Percentiles rank a stretch among this genome's conserved stretches.
phyloP scores from a whole-genome alignment of 495 filamentous ascomycete genomes.

The Viridothelium virens region DNA sequence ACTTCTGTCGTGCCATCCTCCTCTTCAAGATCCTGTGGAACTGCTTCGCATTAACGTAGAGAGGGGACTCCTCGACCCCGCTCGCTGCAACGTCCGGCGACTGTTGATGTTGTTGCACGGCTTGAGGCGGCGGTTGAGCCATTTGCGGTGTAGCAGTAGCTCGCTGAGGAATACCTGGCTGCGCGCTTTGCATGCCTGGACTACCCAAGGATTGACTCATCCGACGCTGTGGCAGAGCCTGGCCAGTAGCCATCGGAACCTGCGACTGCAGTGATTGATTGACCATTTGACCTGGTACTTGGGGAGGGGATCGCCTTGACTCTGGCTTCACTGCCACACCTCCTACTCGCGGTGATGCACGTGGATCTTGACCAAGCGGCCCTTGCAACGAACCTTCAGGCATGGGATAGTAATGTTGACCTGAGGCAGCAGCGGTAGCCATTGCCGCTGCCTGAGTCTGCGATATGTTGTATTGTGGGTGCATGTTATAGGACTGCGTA shows the following conservation, averaged over 20 bases:
- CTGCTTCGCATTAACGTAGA: slow-evolving; percentile 98
- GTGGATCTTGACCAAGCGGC: slow-evolving; percentile 34
- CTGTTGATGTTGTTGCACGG: slow-evolving; percentile 55
- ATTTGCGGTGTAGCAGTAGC: slow-evolving; percentile 24
- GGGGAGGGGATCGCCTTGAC: slow-evolving; percentile 49
- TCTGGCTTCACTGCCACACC: slow-evolving; percentile 48
- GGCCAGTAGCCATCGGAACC: slow-evolving; percentile 29
- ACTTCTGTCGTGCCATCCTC: slow-evolving; percentile 80
- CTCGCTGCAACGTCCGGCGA: slow-evolving; percentile 71
- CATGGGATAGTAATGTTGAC: slow-evolving; percentile 49
- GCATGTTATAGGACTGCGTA: slow-evolving; percentile 49
- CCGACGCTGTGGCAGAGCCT: slow-evolving; percentile 40
- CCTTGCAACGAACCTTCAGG: slow-evolving; percentile 46
- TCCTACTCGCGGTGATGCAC: slow-evolving; percentile 54
- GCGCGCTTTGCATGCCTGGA: slow-evolving; percentile 51
- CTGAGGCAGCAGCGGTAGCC: slow-evolving; percentile 64
- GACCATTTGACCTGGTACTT: slow-evolving; percentile 42
- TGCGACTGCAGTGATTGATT: slow-evolving; percentile 29
- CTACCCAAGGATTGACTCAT: slow-evolving; percentile 56
- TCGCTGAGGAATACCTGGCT: slow-evolving; percentile 51
- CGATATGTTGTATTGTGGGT: slow-evolving; percentile 49
- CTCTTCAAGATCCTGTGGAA: slow-evolving; percentile 96
- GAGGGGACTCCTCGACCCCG: slow-evolving; percentile 77
- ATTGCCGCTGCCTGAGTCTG: slow-evolving; percentile 58
- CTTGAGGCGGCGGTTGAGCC: slow-evolving; percentile 25